Evolutionary conservation across 768 basidiomycete species (phyloP), one percentile per base, ranked within the genome.

Genomic region (Pisolithus microcarpus): DNA sequence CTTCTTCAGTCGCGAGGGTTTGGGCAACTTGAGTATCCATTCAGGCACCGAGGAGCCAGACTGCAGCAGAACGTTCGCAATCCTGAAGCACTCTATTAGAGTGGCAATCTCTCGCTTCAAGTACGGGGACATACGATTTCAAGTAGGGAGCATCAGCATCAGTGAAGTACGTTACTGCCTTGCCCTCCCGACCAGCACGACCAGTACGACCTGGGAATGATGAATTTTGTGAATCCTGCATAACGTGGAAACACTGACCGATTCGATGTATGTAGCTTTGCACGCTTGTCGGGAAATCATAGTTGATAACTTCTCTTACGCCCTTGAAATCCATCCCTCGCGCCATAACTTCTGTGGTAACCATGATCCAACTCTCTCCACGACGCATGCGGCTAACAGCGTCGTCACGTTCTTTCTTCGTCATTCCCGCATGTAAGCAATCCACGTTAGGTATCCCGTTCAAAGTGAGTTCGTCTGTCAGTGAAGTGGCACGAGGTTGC

Each of bases 301-400:
- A 94, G 67, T 97, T 99, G 63, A 98, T 85, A 9, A 99, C 93
- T 62, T 97, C 89, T 52, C 84, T 75, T 47, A 95, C 82, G 9
- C 94, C 93, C 65, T 86, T 88, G 74, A 99, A 98, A 64, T 98
- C 96, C 86, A 99, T 93, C 3, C 96, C 96, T 58, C 96, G 80
- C 21, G 91, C 92, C 90, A 98, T 89, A 46, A 98, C 89, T 65
- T 99, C 96, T 21, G 96, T 99, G 57, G 86, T 90, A 43, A 99
- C 79, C 79, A 98, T 81, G 31, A 94, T 81, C 96, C 96, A 98
- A 53, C 90, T 87, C 63, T 90, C 81, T 0, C 94, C 96, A 59
- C 75, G 77, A 24, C 90, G 83, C 85, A 99, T 95, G 31, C 86
- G 80, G 38, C 76, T 73, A 9, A 96, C 76, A 16, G 87, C 82